Conservation (phyloP, 2,329 filamentous ascomycete genomes). For the Phialocephala sp. region DNA sequence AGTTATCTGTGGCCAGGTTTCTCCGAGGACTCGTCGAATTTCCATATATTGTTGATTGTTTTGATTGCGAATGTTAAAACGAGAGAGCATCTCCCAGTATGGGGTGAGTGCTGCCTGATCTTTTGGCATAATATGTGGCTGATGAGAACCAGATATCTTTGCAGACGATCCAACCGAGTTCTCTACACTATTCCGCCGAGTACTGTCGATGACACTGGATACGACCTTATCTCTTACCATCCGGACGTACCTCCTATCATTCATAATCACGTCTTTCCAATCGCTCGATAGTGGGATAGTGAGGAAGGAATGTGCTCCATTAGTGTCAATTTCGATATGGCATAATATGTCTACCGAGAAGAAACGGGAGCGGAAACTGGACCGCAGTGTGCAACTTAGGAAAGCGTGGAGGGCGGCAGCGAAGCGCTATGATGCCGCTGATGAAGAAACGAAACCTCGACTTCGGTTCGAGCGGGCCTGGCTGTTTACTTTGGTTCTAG, state of each 20-base stretch:
- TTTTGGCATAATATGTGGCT: slow-evolving; percentile 16
- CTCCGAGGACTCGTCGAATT: slow-evolving; percentile 85
- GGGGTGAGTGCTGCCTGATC: slow-evolving; percentile 62
- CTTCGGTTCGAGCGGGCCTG: slow-evolving; percentile 92
- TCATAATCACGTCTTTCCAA: slow-evolving; percentile 91
- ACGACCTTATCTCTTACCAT: slow-evolving; percentile 68
- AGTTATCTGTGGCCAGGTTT: slow-evolving; percentile 97
- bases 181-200: slow-evolving; percentile 84
- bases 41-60: slow-evolving; percentile 86
- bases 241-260: slow-evolving; percentile 83
- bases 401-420: slow-evolving; percentile 90
- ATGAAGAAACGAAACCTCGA: slow-evolving; percentile 77
- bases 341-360: slow-evolving; percentile 85
- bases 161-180: slow-evolving; percentile 79
- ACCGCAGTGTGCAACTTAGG: slow-evolving; percentile 73
- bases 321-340: slow-evolving; percentile 96
- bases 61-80: slow-evolving; percentile 88
- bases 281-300: slow-evolving; percentile 88
- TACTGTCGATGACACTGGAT: slow-evolving; percentile 86
- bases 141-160: slow-evolving; percentile 67
- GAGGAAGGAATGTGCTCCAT: slow-evolving; percentile 92
- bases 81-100: slow-evolving; percentile 84
- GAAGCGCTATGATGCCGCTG: slow-evolving; percentile 87
- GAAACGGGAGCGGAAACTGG: slow-evolving; percentile 73
- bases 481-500: slow-evolving; percentile 84